These are phyloP conservation scores for Colletotrichum sp. DNA, from an alignment of 2,329 filamentous ascomycete species.

Conservation along the genomic window DNA sequence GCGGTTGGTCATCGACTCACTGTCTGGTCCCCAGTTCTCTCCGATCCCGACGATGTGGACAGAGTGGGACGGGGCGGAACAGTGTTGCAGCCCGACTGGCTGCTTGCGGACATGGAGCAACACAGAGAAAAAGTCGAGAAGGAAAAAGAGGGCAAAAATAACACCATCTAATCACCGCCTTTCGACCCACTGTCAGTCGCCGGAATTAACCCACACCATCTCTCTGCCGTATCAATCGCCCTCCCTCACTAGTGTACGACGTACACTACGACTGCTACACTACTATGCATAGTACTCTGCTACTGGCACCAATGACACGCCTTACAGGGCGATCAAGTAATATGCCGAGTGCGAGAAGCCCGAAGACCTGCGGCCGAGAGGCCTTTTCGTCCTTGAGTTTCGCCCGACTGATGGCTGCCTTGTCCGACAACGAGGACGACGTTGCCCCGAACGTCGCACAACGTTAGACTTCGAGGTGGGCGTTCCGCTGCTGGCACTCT, in stretches of 20 bases:
- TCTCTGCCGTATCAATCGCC: background rate
- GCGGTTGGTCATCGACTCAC: conserved; percentile 1
- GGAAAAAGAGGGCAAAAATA: background rate
- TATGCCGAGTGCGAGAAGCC: background rate
- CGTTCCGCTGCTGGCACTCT: background rate
- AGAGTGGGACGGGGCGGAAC: conserved; percentile 12
- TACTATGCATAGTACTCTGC: background rate
- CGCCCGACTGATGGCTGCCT: background rate
- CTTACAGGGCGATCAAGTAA: background rate
- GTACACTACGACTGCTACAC: background rate
- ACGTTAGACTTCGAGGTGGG: background rate
- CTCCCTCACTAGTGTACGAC: background rate
- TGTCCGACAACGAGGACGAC: background rate
- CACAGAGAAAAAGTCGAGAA: background rate
- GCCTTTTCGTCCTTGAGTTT: background rate
- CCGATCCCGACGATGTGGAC: conserved; percentile 19
- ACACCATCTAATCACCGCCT: background rate
- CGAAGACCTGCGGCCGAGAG: background rate
- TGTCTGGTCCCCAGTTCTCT: background rate
- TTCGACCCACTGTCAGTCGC: background rate
- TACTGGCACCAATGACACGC: background rate
- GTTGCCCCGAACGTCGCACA: background rate
- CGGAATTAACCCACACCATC: background rate
- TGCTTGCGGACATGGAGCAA: background rate
- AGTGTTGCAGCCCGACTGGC: conserved; percentile 14